A percentile compares a stretch with the other conserved stretches of the same genome.
These are phyloP conservation scores for Dendrocalamus sinicus DNA, from an alignment of 176 grass and related monocot genomes.

Conservation along the genomic window DNA sequence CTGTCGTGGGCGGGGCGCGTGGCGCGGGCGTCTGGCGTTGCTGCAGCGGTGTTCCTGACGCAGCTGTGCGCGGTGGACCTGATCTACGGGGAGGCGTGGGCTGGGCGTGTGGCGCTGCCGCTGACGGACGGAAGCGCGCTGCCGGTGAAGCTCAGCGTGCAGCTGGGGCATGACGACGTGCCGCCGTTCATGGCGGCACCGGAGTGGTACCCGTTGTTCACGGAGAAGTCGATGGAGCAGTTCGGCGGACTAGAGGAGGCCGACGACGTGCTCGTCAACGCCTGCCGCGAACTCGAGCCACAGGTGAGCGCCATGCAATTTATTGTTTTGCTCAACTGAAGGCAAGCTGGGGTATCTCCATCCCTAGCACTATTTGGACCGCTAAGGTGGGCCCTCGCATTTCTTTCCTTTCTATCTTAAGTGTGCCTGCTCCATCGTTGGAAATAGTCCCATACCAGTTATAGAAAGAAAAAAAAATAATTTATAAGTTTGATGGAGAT, in stretches of 20 bases:
- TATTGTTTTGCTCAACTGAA: neutral
- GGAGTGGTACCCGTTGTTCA: neutral
- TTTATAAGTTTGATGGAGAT: too few relatives aligned
- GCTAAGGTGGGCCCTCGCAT: too few relatives aligned
- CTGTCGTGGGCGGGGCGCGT: slow-evolving; percentile 17
- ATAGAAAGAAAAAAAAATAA: too few relatives aligned
- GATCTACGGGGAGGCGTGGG: slow-evolving; percentile 42
- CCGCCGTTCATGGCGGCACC: slow-evolving; percentile 20
- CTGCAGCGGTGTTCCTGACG: slow-evolving; percentile 23
- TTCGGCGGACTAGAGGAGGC: slow-evolving; percentile 21
- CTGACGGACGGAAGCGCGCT: neutral
- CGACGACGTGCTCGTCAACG: slow-evolving; percentile 46
- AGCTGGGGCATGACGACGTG: slow-evolving; percentile 12
- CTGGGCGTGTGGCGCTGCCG: neutral
- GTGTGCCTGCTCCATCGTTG: too few relatives aligned
- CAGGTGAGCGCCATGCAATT: neutral
- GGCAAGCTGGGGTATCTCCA: too few relatives aligned
- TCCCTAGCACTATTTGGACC: too few relatives aligned
- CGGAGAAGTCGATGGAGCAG: neutral
- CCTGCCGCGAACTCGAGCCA: slow-evolving; percentile 28
- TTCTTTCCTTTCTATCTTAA: too few relatives aligned
- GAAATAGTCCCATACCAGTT: too few relatives aligned
- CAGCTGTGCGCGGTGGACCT: neutral
- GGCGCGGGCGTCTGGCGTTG: neutral
- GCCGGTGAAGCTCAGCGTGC: neutral